Conservation (phyloP, 1,139 yeast genomes). For the Nakaseomyces bracarensis region DNA sequence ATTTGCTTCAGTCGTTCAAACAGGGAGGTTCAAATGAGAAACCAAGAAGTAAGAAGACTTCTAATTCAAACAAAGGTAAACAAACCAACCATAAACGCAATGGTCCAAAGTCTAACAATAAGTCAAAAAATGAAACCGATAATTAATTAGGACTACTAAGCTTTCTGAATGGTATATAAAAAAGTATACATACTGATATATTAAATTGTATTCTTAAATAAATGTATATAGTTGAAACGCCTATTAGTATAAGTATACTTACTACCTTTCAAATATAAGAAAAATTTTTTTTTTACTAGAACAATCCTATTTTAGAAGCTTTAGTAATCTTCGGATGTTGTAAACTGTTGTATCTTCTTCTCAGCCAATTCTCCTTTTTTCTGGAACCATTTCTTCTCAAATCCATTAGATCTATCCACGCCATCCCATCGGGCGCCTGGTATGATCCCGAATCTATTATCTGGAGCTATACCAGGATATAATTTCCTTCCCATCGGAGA, state of each 20-base stretch:
- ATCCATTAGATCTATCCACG: constrained; percentile 84
- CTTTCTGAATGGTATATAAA: too few relatives aligned
- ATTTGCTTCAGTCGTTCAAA: constrained; percentile 9
- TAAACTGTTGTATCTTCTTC: background rate
- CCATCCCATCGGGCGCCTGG: constrained; percentile 95
- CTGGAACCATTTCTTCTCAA: constrained; percentile 57
- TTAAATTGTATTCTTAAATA: too few relatives aligned
- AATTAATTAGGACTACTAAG: background rate
- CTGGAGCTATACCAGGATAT: constrained; percentile 46
- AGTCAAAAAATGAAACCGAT: background rate
- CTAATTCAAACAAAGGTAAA: background rate
- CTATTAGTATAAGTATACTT: too few relatives aligned
- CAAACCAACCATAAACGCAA: background rate
- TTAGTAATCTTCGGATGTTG: constrained; percentile 2
- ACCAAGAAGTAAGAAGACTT: background rate
- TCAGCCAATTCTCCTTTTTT: constrained; percentile 39
- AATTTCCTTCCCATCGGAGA: constrained; percentile 40
- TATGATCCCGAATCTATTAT: constrained; percentile 63
- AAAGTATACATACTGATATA: too few relatives aligned
- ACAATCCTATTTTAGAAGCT: too few relatives aligned
- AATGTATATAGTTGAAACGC: too few relatives aligned
- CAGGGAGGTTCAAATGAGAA: background rate
- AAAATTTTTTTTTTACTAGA: background rate
- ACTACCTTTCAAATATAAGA: too few relatives aligned
- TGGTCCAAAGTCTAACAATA: constrained; percentile 3